Evolutionary conservation across 2,329 filamentous ascomycete species (phyloP).

Genomic region (Fusarium nygamai): DNA sequence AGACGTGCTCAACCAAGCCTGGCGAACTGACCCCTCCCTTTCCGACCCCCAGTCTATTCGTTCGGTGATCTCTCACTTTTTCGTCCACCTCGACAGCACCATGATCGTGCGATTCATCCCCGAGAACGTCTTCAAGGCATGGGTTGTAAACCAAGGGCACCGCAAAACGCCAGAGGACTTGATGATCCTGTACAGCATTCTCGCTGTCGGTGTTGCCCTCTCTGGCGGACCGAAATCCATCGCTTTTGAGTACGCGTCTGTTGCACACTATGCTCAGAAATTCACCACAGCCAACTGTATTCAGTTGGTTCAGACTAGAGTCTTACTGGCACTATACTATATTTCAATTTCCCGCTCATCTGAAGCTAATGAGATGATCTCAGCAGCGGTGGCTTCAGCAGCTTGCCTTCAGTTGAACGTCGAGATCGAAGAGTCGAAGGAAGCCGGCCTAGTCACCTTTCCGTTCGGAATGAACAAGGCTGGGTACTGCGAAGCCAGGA

Average conservation of each 20-base stretch:
- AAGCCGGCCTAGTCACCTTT: slow-evolving; percentile 51
- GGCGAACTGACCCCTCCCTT: slow-evolving; percentile 61
- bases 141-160: slow-evolving; percentile 49
- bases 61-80: slow-evolving; percentile 54
- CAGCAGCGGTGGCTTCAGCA: slow-evolving; percentile 68
- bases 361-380: slow-evolving; percentile 72
- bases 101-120: slow-evolving; percentile 56
- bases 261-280: slow-evolving; percentile 66
- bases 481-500: slow-evolving; percentile 72
- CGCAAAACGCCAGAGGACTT: slow-evolving; percentile 54
- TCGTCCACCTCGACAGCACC: slow-evolving; percentile 54
- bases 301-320: slow-evolving; percentile 72
- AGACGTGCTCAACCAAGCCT: slow-evolving; percentile 59
- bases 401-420: slow-evolving; percentile 70
- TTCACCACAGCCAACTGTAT: slow-evolving; percentile 51
- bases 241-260: slow-evolving; percentile 55
- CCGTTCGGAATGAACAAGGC: slow-evolving; percentile 67
- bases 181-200: slow-evolving; percentile 58
- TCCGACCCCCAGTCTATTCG: slow-evolving; percentile 54
- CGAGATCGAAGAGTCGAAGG: slow-evolving; percentile 62
- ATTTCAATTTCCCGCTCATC: slow-evolving; percentile 68
- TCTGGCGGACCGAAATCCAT: slow-evolving; percentile 51
- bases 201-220: slow-evolving; percentile 52
- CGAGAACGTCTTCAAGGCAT: slow-evolving; percentile 52
- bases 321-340: slow-evolving; percentile 74